Base-by-base conservation (phyloP, 306 rosid species). In the Vachellia pachyceras region DNA sequence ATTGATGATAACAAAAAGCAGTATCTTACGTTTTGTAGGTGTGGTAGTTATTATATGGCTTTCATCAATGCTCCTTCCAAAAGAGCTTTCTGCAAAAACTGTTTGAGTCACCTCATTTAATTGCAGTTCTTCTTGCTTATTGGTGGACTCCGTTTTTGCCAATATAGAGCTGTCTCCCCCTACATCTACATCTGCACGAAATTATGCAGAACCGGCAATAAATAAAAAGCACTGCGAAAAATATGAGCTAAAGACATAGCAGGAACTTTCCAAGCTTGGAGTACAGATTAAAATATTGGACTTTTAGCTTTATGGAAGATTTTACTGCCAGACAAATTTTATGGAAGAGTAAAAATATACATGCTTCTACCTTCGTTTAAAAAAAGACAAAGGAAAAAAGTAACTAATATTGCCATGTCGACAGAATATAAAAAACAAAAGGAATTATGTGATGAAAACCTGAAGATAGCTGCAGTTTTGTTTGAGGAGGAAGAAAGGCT, bases 401-500 rank as follows among this genome's bases (percentile, higher is more conserved):
- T 3, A 13, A 77, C 18, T 25, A 64, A 72, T 3, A 76, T 17
- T 42, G 39, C 14, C 82, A 69, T 33, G 23, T 55, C 4, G 54
- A 85, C 41, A 44, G 50, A 67, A 69, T 44, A 79, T 37, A 14
- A 75, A 8, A 67, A 36, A 72, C 25, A 6, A 42, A 69, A 29
- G 74, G 20, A 71, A 61, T 29, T 54, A 82, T 35, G 50, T 14
- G 35, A 75, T 40, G 54, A 84, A 23, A 82, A 95, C 99, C 98
- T 86, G 88, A 74, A 85, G 87, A 79, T 45, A 90, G 75, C 71
- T 84, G 87, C 86, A 90, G 61, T 46, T 25, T 85, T 65, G 89
- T 58, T 73, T 90, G 90, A 58, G 86, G 81, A 42, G 98, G 94
- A 58, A 83, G 76, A 69, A 89, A 64, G 83, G 88, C 45, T 36